phyloP scores from a whole-genome alignment of 1,284 basidiomycete species.

The Tilletiopsis washingtonensis region DNA sequence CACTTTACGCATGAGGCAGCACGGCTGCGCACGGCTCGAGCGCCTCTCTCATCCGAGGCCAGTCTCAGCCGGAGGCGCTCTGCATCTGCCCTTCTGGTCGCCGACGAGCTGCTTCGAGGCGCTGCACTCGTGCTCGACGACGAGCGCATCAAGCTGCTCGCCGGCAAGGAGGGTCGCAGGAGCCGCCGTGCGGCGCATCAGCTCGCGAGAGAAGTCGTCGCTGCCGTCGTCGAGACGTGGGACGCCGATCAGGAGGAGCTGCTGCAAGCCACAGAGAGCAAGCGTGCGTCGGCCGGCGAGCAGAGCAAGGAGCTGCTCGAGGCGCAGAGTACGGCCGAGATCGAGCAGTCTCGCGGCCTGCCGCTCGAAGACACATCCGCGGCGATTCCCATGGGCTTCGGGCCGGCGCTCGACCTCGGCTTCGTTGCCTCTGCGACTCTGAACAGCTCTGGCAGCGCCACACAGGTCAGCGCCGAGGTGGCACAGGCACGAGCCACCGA shows the following conservation, averaged over 20 bases:
- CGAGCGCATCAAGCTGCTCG: constrained; percentile 5
- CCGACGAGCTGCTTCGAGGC: constrained; percentile 20
- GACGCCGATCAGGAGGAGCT: constrained; percentile 24
- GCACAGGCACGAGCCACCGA: neutral
- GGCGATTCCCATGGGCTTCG: constrained; percentile 3
- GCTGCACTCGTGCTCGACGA: constrained; percentile 16
- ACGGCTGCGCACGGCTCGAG: neutral
- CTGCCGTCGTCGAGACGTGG: constrained; percentile 17
- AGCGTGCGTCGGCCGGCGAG: too few relatives aligned
- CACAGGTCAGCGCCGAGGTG: too few relatives aligned
- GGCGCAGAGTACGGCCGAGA: too few relatives aligned
- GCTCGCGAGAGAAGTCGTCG: constrained; percentile 16
- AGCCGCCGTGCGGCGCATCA: constrained; percentile 23
- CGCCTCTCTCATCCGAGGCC: neutral
- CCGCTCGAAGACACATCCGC: neutral
- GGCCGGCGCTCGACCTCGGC: constrained; percentile 22
- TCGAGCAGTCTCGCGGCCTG: neutral
- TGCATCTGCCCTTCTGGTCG: constrained; percentile 12
- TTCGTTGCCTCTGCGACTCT: constrained; percentile 19
- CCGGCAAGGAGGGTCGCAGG: constrained; percentile 7
- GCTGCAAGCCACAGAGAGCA: too few relatives aligned
- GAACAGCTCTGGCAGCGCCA: too few relatives aligned
- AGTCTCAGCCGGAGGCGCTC: neutral
- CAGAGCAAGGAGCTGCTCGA: too few relatives aligned
- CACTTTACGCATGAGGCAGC: neutral